Evolutionary conservation across 2,329 filamentous ascomycete genomes (phyloP).

Genomic region (Calonectria henricotiae): DNA sequence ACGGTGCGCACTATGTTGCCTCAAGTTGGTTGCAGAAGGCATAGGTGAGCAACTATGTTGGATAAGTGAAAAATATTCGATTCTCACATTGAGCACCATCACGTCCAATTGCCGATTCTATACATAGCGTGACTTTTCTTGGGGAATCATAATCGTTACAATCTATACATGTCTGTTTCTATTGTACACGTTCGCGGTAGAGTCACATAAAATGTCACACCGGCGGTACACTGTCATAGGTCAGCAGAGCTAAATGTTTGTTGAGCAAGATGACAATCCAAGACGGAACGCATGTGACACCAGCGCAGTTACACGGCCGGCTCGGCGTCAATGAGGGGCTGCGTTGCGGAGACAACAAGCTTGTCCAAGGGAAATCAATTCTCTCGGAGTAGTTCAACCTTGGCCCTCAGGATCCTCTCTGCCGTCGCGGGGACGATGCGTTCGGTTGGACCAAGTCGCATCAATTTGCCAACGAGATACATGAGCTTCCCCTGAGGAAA

Average conservation of each 20-base stretch:
- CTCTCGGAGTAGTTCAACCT: slow-evolving; percentile 49
- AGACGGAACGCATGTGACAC: slow-evolving; percentile 41
- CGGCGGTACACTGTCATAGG: slow-evolving; percentile 42
- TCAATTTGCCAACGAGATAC: slow-evolving; percentile 75
- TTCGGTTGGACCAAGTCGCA: slow-evolving; percentile 69
- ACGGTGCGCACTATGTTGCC: neutral
- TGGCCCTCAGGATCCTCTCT: slow-evolving; percentile 63
- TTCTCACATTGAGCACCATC: neutral
- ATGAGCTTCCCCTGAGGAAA: slow-evolving; percentile 74
- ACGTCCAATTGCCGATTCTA: neutral
- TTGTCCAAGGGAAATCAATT: slow-evolving; percentile 34
- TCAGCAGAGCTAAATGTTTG: slow-evolving; percentile 33
- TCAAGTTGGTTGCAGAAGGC: neutral
- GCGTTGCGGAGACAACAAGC: slow-evolving; percentile 38
- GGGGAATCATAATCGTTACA: slow-evolving; percentile 32
- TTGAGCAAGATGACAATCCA: slow-evolving; percentile 34
- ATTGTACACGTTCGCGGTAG: slow-evolving; percentile 41
- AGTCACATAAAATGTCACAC: slow-evolving; percentile 43
- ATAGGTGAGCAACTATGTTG: neutral
- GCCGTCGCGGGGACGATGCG: slow-evolving; percentile 70
- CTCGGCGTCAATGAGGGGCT: slow-evolving; percentile 38
- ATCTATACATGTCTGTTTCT: slow-evolving; percentile 44
- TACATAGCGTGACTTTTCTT: slow-evolving; percentile 4
- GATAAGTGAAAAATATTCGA: neutral
- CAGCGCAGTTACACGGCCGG: slow-evolving; percentile 36